Conservation (phyloP, 2,329 filamentous ascomycete genomes). For the Bipolaris cookei region DNA sequence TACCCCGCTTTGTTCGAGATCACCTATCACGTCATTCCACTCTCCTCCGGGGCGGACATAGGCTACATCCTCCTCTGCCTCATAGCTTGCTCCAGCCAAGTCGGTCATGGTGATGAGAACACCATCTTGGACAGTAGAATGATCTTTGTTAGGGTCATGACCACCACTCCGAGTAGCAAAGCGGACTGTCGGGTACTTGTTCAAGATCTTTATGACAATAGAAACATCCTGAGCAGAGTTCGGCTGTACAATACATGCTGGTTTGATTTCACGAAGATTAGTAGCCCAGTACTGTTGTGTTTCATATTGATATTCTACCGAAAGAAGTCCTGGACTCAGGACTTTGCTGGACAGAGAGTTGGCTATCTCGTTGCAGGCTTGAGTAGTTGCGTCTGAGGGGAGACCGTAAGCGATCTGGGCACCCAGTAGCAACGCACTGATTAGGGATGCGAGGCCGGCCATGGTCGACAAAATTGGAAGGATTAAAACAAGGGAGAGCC, state of each 20-base stretch:
- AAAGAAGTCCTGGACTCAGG: conserved; percentile 23
- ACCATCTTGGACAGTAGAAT: conserved; percentile 46
- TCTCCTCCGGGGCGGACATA: conserved; percentile 51
- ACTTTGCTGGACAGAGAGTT: conserved; percentile 28
- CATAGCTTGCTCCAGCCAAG: conserved; percentile 46
- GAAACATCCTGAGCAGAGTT: conserved; percentile 32
- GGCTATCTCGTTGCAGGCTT: conserved; percentile 29
- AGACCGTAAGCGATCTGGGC: conserved; percentile 11
- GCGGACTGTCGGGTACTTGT: conserved; percentile 28
- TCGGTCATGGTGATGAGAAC: conserved; percentile 49
- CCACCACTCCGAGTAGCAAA: conserved; percentile 42
- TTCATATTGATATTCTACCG: conserved; percentile 26
- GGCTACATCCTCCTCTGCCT: conserved; percentile 43
- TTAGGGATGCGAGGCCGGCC: conserved; percentile 4
- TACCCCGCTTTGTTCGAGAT: conserved; percentile 44
- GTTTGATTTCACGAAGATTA: conserved; percentile 24
- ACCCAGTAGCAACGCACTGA: conserved; percentile 16
- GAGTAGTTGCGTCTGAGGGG: conserved; percentile 24
- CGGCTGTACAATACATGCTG: conserved; percentile 37
- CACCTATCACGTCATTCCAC: conserved; percentile 50
- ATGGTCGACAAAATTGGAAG: conserved; percentile 5
- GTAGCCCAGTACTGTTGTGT: conserved; percentile 33
- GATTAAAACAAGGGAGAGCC: neutral
- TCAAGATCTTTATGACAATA: conserved; percentile 32
- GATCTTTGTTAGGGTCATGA: conserved; percentile 49